These are phyloP conservation scores for Paralagenidium karlingii DNA, from an alignment of 352 stramenopile species.

Conservation along the genomic window DNA sequence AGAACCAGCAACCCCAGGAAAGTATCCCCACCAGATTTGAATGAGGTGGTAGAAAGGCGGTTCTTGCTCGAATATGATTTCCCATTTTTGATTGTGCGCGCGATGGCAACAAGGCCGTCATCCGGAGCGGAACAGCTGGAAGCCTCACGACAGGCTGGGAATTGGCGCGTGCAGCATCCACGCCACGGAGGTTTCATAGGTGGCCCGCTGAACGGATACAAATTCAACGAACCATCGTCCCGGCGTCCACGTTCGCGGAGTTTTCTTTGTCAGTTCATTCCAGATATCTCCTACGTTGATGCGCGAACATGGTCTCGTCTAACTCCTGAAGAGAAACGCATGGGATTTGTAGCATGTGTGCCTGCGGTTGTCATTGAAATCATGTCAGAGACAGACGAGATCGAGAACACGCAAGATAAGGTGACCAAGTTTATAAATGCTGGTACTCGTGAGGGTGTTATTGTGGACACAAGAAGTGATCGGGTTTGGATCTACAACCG, in stretches of 20 bases:
- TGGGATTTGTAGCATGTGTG: constrained; percentile 2
- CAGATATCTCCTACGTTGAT: constrained; percentile 9
- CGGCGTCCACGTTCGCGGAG: too few relatives aligned
- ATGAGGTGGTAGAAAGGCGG: too few relatives aligned
- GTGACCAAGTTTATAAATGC: constrained; percentile 11
- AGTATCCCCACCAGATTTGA: too few relatives aligned
- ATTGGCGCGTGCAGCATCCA: constrained; percentile 2
- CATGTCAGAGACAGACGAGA: constrained; percentile 7
- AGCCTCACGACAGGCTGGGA: not conserved
- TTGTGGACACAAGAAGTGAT: constrained; percentile 12
- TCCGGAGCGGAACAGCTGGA: constrained; percentile 1
- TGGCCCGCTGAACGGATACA: constrained; percentile 1
- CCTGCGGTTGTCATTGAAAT: constrained; percentile 8
- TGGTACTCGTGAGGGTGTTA: constrained; percentile 11
- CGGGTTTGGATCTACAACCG: constrained; percentile 13
- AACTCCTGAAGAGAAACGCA: constrained; percentile 1
- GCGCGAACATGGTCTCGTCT: constrained; percentile 4
- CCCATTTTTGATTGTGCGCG: too few relatives aligned
- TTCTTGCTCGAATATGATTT: too few relatives aligned
- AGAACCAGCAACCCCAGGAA: too few relatives aligned
- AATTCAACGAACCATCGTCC: constrained; percentile 3
- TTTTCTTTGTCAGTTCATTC: too few relatives aligned
- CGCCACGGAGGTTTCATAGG: not conserved
- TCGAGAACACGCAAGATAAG: constrained; percentile 7
- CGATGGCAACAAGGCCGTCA: too few relatives aligned